Evolutionary conservation across 768 basidiomycete species (phyloP).

Genomic region (Bullera alba): DNA sequence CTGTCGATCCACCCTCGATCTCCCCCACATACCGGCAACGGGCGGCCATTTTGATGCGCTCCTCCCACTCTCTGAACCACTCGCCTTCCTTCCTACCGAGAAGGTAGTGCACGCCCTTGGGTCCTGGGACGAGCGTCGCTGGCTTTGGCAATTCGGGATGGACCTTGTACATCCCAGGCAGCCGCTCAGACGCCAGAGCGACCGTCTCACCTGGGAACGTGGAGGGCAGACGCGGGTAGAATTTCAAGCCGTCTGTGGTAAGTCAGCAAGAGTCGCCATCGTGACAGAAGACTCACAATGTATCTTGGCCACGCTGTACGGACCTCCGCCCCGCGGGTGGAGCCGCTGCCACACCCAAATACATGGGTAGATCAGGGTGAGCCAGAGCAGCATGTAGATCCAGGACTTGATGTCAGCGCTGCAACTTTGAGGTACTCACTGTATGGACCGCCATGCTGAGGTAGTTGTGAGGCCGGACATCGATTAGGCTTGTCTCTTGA

Average conservation of each 20-base stretch:
- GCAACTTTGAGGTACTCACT: constrained; percentile 8
- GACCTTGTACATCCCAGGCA: constrained; percentile 17
- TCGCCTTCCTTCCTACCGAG: constrained; percentile 64
- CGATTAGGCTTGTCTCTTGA: constrained; percentile 52
- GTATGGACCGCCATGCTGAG: constrained; percentile 43
- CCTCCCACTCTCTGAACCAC: constrained; percentile 75
- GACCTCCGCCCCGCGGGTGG: constrained; percentile 60
- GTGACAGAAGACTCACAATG: constrained; percentile 11
- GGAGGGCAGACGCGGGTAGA: constrained; percentile 26
- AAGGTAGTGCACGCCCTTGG: constrained; percentile 43
- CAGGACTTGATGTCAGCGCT: constrained; percentile 55
- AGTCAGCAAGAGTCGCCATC: neutral
- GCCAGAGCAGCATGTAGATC: constrained; percentile 62
- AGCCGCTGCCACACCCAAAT: constrained; percentile 71
- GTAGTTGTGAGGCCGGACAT: constrained; percentile 61
- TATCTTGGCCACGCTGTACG: constrained; percentile 9
- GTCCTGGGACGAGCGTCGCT: constrained; percentile 36
- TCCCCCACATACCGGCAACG: constrained; percentile 28
- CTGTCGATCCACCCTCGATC: constrained; percentile 13
- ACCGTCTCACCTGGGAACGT: constrained; percentile 23
- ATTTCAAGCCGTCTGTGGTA: constrained; percentile 24
- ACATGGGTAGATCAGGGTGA: constrained; percentile 68
- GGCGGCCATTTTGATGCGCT: constrained; percentile 60
- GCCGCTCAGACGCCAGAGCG: constrained; percentile 13
- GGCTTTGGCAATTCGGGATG: constrained; percentile 23